Conservation (phyloP, 2,329 filamentous ascomycete genomes). For the Penicillium italicum region DNA sequence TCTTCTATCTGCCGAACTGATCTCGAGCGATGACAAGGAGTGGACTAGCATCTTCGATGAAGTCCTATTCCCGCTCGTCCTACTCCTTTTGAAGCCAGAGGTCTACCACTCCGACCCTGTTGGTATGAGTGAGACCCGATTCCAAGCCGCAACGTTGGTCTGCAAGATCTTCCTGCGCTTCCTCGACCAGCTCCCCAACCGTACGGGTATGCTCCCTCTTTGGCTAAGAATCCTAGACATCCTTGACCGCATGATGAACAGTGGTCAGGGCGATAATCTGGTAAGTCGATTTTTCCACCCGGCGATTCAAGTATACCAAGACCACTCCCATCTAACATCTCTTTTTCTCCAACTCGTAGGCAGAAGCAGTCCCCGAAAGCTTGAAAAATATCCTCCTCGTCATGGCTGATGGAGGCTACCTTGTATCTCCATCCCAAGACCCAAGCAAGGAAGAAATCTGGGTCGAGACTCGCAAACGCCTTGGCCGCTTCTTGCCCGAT, state of each 20-base stretch:
- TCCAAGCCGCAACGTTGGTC: constrained; percentile 83
- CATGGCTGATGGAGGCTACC: constrained; percentile 83
- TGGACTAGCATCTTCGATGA: constrained; percentile 95
- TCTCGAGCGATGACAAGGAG: constrained; percentile 77
- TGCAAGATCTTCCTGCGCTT: constrained; percentile 97
- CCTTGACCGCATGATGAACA: constrained; percentile 95
- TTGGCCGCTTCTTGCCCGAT: constrained; percentile 59
- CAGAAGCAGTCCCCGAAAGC: constrained; percentile 92
- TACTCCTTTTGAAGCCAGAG: constrained; percentile 84
- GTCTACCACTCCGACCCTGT: constrained; percentile 85
- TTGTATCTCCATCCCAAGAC: constrained; percentile 63
- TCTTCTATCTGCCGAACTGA: constrained; percentile 78
- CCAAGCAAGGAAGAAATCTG: constrained; percentile 54
- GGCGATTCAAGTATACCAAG: not conserved
- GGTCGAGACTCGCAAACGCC: constrained; percentile 58
- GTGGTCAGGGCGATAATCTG: constrained; percentile 82
- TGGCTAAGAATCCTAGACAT: constrained; percentile 92
- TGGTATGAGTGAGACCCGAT: constrained; percentile 92
- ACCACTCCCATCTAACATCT: not conserved
- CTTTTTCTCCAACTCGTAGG: constrained; percentile 48
- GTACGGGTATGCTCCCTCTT: constrained; percentile 83
- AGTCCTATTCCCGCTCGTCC: constrained; percentile 87
- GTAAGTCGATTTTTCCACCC: constrained; percentile 51
- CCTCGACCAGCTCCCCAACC: constrained; percentile 75
- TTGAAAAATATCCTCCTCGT: constrained; percentile 95